Base-by-base conservation (phyloP, 2,329 filamentous ascomycete genomes). In the Microcyclospora tardicrescens region DNA sequence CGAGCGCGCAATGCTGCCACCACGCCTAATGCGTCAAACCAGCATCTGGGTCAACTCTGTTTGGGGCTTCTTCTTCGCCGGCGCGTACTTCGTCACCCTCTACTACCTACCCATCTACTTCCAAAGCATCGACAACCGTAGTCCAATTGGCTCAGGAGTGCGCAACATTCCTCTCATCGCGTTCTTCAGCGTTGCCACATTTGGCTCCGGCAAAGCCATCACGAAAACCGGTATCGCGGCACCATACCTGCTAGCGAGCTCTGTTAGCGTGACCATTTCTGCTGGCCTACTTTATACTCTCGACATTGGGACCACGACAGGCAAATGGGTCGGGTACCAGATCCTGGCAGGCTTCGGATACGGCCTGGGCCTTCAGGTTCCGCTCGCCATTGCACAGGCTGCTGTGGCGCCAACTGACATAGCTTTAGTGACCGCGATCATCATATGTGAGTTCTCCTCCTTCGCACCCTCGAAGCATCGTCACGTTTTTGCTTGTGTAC, bases 251-350 rank as follows among this genome's bases (percentile, higher is more conserved):
- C 33, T 52, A n/a, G 43, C 27, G 16, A 40, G 38, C 28, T 43
- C 43, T n/a, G 31, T 42, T 2, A 36, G 49, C 10, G 38, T 41
- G 24, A 38, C 47, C 13, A 38, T 54, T 37, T 43, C 40, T 9
- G 44, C 34, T 16, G 52, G 54, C 9, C 38, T 55, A 3, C 35
- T 53, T 16, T 42, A 37, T 15, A 52, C 39, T 60, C 55, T 71
- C 6, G 55, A 61, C 12, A 46, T 62, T 12, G 46, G 59, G 36
- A 64, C 65, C 2, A 43, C 57, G 3, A 60, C 60, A 2, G 65
- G 57, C 13, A 58, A 61, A 30, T 73, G 69, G 69, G 66, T 72
- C 30, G 69, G 69, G 5, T 73, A 68, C 47, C 69, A 73, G 54
- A 60, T 73, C 10, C 37, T 73, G 2, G 49, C 57, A 2, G 71